These are phyloP conservation scores for Termitomyces sp. DNA, from an alignment of 768 basidiomycete species.

Conservation along the genomic window DNA sequence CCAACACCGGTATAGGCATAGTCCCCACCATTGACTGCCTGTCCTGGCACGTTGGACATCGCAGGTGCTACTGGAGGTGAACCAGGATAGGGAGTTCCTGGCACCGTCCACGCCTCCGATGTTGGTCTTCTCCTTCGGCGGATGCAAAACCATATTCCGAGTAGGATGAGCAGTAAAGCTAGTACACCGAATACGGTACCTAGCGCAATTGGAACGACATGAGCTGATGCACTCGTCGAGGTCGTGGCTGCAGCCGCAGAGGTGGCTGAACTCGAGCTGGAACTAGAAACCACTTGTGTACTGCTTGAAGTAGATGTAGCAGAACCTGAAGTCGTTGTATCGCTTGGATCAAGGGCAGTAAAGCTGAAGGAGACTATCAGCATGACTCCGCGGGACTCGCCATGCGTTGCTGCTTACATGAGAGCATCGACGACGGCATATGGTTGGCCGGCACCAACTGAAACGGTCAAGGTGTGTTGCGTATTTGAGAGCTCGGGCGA, in stretches of 20 bases:
- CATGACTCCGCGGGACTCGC: background rate
- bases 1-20: conserved; percentile 2
- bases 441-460: conserved; percentile 31
- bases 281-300: conserved; percentile 4
- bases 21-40: background rate
- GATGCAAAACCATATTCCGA: conserved; percentile 26
- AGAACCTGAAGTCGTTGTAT: conserved; percentile 9
- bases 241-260: conserved; percentile 15
- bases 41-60: background rate
- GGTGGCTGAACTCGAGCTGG: conserved; percentile 10
- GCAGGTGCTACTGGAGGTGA: conserved; percentile 1
- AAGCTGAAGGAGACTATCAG: conserved; percentile 16
- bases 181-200: conserved; percentile 30
- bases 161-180: conserved; percentile 23
- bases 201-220: conserved; percentile 27
- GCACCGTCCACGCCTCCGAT: conserved; percentile 34
- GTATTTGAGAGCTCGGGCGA: conserved; percentile 28
- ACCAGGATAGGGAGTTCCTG: conserved; percentile 16
- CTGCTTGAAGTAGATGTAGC: conserved; percentile 10
- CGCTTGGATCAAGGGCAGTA: conserved; percentile 18
- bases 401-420: conserved; percentile 24
- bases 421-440: conserved; percentile 37
- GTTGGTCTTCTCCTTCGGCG: conserved; percentile 23
- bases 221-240: conserved; percentile 18
- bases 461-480: conserved; percentile 33